These are phyloP conservation scores for Solanum hybrid DNA, from an alignment of 305 asterid species.

Conservation along the genomic window DNA sequence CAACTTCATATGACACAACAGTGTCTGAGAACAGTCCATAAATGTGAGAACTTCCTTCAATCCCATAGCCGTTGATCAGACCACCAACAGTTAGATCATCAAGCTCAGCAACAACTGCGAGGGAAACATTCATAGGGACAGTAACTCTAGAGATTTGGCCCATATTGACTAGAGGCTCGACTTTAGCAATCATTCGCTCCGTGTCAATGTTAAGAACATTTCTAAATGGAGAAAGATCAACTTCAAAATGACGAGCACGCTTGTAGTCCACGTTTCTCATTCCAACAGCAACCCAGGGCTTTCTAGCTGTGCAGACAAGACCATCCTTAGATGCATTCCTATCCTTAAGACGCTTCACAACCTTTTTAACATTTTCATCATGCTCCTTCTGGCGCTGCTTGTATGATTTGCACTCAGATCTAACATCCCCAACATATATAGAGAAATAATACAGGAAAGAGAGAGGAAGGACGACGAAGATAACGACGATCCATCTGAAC, in stretches of 20 bases:
- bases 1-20: neutral
- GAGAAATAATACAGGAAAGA: slow-evolving; percentile 68
- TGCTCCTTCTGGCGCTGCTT: slow-evolving; percentile 85
- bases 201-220: neutral
- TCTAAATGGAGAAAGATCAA: neutral
- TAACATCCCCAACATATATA: slow-evolving; percentile 71
- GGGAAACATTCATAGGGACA: neutral
- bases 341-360: slow-evolving; percentile 74
- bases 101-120: neutral
- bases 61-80: neutral
- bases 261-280: neutral
- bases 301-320: slow-evolving; percentile 90
- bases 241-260: neutral
- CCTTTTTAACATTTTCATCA: slow-evolving; percentile 76
- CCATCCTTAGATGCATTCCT: slow-evolving; percentile 86
- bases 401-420: slow-evolving; percentile 67
- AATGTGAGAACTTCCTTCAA: neutral
- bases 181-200: neutral
- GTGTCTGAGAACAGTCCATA: neutral
- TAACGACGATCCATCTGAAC: slow-evolving; percentile 86
- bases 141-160: neutral
- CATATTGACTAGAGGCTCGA: neutral
- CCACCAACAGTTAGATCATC: neutral
- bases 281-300: neutral
- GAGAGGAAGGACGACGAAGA: slow-evolving; percentile 81